phyloP scores from a whole-genome alignment of 1,284 basidiomycete genomes.

The Boletus semigastroideus region DNA sequence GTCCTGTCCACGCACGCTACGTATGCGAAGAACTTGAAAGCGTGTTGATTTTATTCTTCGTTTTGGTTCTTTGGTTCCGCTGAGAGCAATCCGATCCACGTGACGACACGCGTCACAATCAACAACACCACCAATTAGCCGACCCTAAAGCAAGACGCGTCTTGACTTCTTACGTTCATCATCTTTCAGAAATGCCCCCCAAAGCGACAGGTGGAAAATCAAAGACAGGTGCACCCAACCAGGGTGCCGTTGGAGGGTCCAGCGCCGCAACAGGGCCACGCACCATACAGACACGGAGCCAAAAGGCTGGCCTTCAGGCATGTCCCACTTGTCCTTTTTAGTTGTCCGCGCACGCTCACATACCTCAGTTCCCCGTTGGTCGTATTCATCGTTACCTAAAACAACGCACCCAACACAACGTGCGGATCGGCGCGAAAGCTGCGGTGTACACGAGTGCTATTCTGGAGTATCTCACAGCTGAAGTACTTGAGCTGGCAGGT shows the following conservation, averaged over 20 bases:
- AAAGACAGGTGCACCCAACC: conserved; percentile 34
- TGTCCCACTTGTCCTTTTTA: conserved; percentile 24
- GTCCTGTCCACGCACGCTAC: no score
- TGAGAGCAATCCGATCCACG: conserved; percentile 17
- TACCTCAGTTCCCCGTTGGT: conserved; percentile 81
- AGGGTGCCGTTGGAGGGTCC: conserved; percentile 45
- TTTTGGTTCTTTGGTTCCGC: not conserved
- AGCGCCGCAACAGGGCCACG: conserved; percentile 38
- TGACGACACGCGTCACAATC: conserved; percentile 33
- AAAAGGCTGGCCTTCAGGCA: conserved; percentile 84
- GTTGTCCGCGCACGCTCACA: conserved; percentile 1
- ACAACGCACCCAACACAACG: conserved; percentile 89
- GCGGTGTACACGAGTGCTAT: conserved; percentile 93
- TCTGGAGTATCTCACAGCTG: conserved; percentile 88
- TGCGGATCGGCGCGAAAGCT: conserved; percentile 90
- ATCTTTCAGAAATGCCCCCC: conserved; percentile 29
- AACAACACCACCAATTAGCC: conserved; percentile 32
- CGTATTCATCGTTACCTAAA: conserved; percentile 96
- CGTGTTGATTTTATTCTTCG: no score
- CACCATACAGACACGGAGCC: conserved; percentile 69
- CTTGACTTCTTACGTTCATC: conserved; percentile 27
- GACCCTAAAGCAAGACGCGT: conserved; percentile 35
- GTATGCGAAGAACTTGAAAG: no score
- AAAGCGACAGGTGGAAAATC: conserved; percentile 40
- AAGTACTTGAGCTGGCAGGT: conserved; percentile 89